phyloP scores from a whole-genome alignment of 805 yeast genomes.

The Sugiyamaella smithiae region DNA sequence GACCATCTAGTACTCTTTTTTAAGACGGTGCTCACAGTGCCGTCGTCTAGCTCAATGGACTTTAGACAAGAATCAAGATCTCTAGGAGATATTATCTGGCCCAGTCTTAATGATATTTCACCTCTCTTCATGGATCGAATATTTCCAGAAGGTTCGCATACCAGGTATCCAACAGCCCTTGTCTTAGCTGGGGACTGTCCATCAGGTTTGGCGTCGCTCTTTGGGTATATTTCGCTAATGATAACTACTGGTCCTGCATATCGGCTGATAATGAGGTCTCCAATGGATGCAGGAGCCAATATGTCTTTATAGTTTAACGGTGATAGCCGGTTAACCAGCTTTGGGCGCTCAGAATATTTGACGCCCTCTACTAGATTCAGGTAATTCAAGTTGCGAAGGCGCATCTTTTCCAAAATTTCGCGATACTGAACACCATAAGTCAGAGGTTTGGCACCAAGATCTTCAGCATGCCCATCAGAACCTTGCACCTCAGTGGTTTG shows the following conservation, averaged over 20 bases:
- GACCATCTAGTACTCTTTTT: not conserved
- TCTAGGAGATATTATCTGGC: not conserved
- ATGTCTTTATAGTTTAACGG: not conserved
- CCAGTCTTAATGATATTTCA: constrained; percentile 11
- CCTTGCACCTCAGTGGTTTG: no score
- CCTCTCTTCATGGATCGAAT: constrained; percentile 5
- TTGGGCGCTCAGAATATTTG: not conserved
- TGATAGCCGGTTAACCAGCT: not conserved
- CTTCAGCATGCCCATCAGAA: no score
- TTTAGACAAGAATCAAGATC: not conserved
- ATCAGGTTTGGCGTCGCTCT: not conserved
- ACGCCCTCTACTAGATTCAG: not conserved
- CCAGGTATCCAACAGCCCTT: constrained; percentile 6
- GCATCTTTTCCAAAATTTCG: not conserved
- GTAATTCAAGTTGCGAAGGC: not conserved
- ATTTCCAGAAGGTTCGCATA: constrained; percentile 15
- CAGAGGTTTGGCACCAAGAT: not conserved
- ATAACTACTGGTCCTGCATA: constrained; percentile 12
- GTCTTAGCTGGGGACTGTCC: not conserved
- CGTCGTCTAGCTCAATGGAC: constrained; percentile 1
- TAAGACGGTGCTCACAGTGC: not conserved
- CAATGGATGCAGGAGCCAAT: not conserved
- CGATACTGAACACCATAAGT: not conserved
- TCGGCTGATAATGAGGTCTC: constrained; percentile 7
- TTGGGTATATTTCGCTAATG: not conserved